Conservation (phyloP, 352 stramenopile genomes). For the Globisporangium echinulatum region DNA sequence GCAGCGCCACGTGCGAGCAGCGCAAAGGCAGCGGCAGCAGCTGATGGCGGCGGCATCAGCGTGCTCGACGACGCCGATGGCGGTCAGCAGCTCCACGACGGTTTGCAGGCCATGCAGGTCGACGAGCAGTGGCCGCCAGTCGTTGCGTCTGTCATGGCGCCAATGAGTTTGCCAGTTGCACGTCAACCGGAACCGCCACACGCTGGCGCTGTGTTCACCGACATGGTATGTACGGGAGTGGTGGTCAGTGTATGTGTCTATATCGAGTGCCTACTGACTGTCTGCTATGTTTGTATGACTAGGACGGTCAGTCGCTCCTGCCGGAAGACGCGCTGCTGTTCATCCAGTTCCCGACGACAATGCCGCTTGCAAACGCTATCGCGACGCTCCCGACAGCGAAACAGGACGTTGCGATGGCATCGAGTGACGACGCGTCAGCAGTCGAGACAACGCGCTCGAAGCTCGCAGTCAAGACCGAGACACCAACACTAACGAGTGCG, state of each 20-base stretch:
- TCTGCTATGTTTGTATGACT: neutral
- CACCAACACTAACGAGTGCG: neutral
- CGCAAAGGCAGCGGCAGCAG: constrained; percentile 44
- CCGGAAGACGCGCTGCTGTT: constrained; percentile 73
- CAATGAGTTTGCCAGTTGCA: constrained; percentile 71
- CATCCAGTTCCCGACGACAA: constrained; percentile 77
- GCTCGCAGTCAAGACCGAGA: constrained; percentile 11
- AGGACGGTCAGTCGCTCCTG: constrained; percentile 44
- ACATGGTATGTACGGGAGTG: constrained; percentile 17
- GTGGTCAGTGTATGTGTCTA: neutral
- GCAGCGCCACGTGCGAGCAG: constrained; percentile 28
- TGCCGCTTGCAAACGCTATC: constrained; percentile 55
- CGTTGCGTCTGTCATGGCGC: constrained; percentile 75
- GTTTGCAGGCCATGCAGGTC: constrained; percentile 49
- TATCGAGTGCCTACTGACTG: neutral
- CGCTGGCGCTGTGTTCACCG: constrained; percentile 60
- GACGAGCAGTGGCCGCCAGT: constrained; percentile 74
- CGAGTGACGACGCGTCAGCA: constrained; percentile 16
- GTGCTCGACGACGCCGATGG: constrained; percentile 69
- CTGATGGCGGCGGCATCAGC: constrained; percentile 80
- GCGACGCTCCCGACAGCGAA: constrained; percentile 18
- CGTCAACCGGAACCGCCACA: constrained; percentile 56
- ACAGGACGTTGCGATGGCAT: constrained; percentile 26
- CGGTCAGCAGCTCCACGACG: constrained; percentile 24
- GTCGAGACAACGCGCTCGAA: constrained; percentile 9